Evolutionary conservation across 768 basidiomycete genomes (phyloP).

Genomic region (Kwoniella pini): DNA sequence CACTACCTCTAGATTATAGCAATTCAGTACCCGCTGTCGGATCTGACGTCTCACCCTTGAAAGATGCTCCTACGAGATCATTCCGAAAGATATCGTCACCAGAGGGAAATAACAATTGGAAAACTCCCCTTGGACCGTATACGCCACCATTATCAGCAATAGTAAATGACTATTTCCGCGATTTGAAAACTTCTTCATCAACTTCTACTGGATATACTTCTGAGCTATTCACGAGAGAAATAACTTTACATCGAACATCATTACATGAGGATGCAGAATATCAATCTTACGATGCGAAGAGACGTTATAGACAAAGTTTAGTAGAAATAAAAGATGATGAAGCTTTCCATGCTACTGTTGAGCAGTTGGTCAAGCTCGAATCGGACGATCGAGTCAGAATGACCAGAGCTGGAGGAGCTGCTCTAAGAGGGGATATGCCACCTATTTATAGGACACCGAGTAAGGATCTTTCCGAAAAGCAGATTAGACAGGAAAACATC

Average conservation of each 20-base stretch:
- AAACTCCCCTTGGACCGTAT: slow-evolving; percentile 9
- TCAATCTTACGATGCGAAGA: slow-evolving; percentile 13
- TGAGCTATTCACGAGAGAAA: neutral
- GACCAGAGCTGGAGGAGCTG: slow-evolving; percentile 5
- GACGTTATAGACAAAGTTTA: slow-evolving; percentile 31
- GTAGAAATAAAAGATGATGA: slow-evolving; percentile 43
- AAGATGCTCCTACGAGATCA: slow-evolving; percentile 1
- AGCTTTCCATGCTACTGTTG: slow-evolving; percentile 35
- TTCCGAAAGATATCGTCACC: slow-evolving; percentile 8
- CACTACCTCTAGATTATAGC: neutral
- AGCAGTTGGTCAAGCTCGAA: slow-evolving; percentile 22
- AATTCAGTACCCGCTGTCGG: too few species aligned
- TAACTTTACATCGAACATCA: neutral
- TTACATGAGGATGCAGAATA: slow-evolving; percentile 8
- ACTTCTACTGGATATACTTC: too few species aligned
- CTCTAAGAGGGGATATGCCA: neutral
- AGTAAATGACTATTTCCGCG: slow-evolving; percentile 14
- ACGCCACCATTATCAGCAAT: slow-evolving; percentile 9
- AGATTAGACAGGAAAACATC: slow-evolving; percentile 13
- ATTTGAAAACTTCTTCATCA: slow-evolving; percentile 1
- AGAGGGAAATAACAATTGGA: neutral
- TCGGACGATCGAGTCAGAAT: slow-evolving; percentile 7
- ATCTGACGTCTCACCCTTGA: too few species aligned
- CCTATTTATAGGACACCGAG: slow-evolving; percentile 5
- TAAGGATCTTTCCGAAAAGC: slow-evolving; percentile 11